Percentiles rank a stretch among this genome's conserved stretches.
Conservation (phyloP, 345 rosid species). For the Camelina laxa region DNA sequence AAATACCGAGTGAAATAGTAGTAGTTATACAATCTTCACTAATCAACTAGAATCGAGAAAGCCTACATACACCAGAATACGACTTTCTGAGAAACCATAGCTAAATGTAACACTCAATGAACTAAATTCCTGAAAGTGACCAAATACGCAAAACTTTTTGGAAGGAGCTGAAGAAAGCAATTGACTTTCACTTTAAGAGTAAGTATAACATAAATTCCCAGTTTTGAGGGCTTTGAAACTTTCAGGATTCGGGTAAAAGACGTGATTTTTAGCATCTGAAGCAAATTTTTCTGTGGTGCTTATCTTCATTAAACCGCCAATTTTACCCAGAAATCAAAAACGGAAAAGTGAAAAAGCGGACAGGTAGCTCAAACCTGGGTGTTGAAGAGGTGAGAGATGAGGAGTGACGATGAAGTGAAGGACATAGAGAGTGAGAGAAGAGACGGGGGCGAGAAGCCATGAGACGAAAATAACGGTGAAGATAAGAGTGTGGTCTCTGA, state of each 20-base stretch:
- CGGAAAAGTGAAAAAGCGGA: slow-evolving; percentile 3
- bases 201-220: slow-evolving; percentile 14
- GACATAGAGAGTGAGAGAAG: slow-evolving; percentile 24
- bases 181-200: slow-evolving; percentile 6
- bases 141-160: neutral
- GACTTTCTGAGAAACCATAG: neutral
- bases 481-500: slow-evolving; percentile 39
- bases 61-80: no score
- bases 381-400: slow-evolving; percentile 41
- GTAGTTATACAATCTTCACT: neutral
- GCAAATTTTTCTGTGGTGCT: neutral
- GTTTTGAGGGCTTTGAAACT: neutral
- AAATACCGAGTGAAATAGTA: neutral
- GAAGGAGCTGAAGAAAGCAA: slow-evolving; percentile 21
- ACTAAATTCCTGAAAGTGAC: neutral
- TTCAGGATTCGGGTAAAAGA: neutral
- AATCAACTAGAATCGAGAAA: neutral
- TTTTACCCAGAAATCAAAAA: neutral
- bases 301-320: neutral
- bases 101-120: neutral
- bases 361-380: slow-evolving; percentile 52
- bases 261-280: neutral
- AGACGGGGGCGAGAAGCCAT: slow-evolving; percentile 42
- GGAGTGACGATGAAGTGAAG: slow-evolving; percentile 34
- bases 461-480: slow-evolving; percentile 34